Evolutionary conservation across 768 basidiomycete species (phyloP).

Genomic region (Termitomyces sp.): DNA sequence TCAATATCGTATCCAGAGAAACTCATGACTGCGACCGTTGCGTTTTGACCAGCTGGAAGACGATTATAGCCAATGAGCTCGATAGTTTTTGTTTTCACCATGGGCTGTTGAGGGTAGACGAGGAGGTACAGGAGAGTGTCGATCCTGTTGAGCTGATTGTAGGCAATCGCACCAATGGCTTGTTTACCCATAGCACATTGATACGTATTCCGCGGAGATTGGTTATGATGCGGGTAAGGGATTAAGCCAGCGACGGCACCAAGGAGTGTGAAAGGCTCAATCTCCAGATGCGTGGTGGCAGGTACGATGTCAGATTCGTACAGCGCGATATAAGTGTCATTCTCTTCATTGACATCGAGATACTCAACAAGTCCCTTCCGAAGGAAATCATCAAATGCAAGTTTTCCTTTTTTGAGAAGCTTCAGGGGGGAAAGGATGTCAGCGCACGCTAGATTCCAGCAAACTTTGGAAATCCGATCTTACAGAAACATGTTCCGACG

Average conservation of each 20-base stretch:
- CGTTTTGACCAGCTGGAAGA: constrained; percentile 97
- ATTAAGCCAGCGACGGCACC: constrained; percentile 98
- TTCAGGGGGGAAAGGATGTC: constrained; percentile 25
- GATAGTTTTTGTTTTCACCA: constrained; percentile 99
- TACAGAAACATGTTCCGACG: constrained; percentile 76
- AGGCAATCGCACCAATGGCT: constrained; percentile 97
- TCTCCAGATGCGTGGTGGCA: constrained; percentile 92
- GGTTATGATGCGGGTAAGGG: constrained; percentile 99
- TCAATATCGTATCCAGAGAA: constrained; percentile 99
- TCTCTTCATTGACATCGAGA: constrained; percentile 98
- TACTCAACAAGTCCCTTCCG: constrained; percentile 93
- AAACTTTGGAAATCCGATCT: constrained; percentile 19
- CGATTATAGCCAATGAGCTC: constrained; percentile 96
- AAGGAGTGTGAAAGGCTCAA: constrained; percentile 96
- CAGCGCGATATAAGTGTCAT: constrained; percentile 93
- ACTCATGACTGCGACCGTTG: constrained; percentile 98
- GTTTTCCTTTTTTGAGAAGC: constrained; percentile 74
- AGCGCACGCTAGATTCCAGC: constrained; percentile 1
- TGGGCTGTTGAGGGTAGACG: constrained; percentile 97
- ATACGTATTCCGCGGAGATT: constrained; percentile 98
- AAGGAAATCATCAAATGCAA: constrained; percentile 93
- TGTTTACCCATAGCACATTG: constrained; percentile 99
- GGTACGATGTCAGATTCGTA: constrained; percentile 85
- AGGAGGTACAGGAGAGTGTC: constrained; percentile 97
- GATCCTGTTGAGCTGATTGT: constrained; percentile 96